phyloP scores from a whole-genome alignment of 768 basidiomycete genomes.

The Pisolithus orientalis region DNA sequence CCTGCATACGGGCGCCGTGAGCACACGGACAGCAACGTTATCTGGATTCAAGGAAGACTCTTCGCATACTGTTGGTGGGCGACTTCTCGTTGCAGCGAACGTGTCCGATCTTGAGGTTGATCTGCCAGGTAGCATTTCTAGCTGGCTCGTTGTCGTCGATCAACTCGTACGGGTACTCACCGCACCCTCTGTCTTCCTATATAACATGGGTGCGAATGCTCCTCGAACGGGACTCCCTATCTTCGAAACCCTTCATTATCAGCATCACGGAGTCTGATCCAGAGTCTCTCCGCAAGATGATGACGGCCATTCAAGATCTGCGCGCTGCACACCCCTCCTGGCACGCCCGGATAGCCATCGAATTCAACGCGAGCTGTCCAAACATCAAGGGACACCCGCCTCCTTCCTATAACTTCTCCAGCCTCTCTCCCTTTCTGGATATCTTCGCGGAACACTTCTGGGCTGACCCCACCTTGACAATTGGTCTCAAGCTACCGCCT shows the following conservation, averaged over 20 bases:
- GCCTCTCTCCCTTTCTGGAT: slow-evolving; percentile 48
- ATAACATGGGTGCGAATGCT: slow-evolving; percentile 52
- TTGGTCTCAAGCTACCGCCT: slow-evolving; percentile 79
- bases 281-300: slow-evolving; percentile 45
- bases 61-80: slow-evolving; percentile 48
- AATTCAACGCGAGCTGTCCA: slow-evolving; percentile 83
- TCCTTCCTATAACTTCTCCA: slow-evolving; percentile 53
- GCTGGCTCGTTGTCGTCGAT: slow-evolving; percentile 49
- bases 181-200: slow-evolving; percentile 62
- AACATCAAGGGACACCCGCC: slow-evolving; percentile 63
- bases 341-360: slow-evolving; percentile 53
- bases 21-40: slow-evolving; percentile 71
- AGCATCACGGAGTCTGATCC: slow-evolving; percentile 66
- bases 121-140: slow-evolving; percentile 54
- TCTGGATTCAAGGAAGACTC: slow-evolving; percentile 64
- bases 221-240: slow-evolving; percentile 27
- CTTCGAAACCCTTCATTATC: slow-evolving; percentile 67
- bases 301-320: slow-evolving; percentile 53
- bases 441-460: slow-evolving; percentile 46
- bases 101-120: background rate
- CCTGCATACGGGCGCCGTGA: slow-evolving; percentile 69
- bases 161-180: slow-evolving; percentile 88
- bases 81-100: background rate
- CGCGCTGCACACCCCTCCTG: slow-evolving; percentile 32
- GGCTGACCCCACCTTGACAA: slow-evolving; percentile 48